Percentiles rank a stretch among this genome's conserved stretches.
Evolutionary conservation across 2,329 filamentous ascomycete species (phyloP).

Genomic region (Venturia oleaginea): DNA sequence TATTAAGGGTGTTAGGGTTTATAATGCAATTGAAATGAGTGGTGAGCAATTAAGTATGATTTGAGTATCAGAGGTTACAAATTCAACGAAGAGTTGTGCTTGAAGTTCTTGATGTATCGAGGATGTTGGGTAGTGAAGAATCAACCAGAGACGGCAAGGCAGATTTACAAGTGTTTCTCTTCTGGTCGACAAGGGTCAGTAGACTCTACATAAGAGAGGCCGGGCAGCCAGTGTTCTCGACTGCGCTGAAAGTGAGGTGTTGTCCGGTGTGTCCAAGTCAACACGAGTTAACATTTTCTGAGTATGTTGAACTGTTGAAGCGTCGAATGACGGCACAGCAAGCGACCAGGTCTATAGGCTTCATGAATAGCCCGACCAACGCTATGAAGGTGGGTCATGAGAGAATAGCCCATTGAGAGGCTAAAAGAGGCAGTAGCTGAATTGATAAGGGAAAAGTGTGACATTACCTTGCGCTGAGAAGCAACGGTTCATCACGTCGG

Average conservation of each 20-base stretch:
- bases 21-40: not conserved
- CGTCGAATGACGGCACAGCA: not conserved
- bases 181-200: not conserved
- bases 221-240: not conserved
- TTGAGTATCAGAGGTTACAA: not conserved
- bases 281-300: not conserved
- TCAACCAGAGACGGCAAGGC: not conserved
- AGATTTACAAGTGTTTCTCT: not conserved
- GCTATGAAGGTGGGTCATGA: not conserved
- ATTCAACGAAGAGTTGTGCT: not conserved
- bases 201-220: not conserved
- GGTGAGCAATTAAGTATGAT: not conserved
- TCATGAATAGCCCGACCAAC: not conserved
- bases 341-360: not conserved
- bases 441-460: not conserved
- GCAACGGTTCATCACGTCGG: not conserved
- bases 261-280: not conserved
- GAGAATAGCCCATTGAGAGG: not conserved
- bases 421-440: not conserved
- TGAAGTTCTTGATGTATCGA: not conserved
- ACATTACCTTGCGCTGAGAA: not conserved
- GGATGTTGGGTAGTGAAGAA: not conserved
- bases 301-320: not conserved
- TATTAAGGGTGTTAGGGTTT: not conserved
- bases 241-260: not conserved